These are phyloP conservation scores for Citrus reticulata DNA, from an alignment of 345 rosid species.

Conservation along the genomic window DNA sequence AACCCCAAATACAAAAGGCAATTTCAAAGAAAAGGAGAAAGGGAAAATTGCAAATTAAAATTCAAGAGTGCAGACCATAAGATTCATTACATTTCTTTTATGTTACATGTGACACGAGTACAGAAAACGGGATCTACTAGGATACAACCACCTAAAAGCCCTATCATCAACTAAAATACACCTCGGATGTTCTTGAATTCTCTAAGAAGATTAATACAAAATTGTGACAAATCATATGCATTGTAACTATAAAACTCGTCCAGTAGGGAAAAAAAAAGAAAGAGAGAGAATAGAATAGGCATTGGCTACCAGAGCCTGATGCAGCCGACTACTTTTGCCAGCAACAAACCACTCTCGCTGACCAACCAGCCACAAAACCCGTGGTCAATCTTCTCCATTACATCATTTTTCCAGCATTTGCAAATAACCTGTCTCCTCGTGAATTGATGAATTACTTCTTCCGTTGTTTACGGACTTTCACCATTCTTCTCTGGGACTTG, in stretches of 20 bases:
- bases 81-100: conserved; percentile 12
- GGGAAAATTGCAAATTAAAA: no score
- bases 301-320: conserved; percentile 1
- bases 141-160: conserved; percentile 13
- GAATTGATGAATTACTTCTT: conserved; percentile 38
- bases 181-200: conserved; percentile 20
- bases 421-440: not conserved
- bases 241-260: not conserved
- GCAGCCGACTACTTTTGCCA: not conserved
- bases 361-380: not conserved
- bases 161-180: conserved; percentile 27
- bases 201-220: conserved; percentile 31
- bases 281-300: not conserved
- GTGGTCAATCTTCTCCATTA: not conserved
- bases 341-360: not conserved
- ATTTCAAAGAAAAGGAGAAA: no score
- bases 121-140: conserved; percentile 4
- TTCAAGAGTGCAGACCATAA: not conserved
- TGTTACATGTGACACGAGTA: conserved; percentile 26
- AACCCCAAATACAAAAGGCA: not conserved
- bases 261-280: not conserved
- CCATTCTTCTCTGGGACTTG: conserved; percentile 54
- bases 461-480: conserved; percentile 40
- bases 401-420: conserved; percentile 15
- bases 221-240: conserved; percentile 27